A percentile compares a stretch with the other conserved stretches of the same genome.
These are phyloP conservation scores for Globisporangium orthogonon DNA, from an alignment of 352 stramenopile species.

Conservation along the genomic window DNA sequence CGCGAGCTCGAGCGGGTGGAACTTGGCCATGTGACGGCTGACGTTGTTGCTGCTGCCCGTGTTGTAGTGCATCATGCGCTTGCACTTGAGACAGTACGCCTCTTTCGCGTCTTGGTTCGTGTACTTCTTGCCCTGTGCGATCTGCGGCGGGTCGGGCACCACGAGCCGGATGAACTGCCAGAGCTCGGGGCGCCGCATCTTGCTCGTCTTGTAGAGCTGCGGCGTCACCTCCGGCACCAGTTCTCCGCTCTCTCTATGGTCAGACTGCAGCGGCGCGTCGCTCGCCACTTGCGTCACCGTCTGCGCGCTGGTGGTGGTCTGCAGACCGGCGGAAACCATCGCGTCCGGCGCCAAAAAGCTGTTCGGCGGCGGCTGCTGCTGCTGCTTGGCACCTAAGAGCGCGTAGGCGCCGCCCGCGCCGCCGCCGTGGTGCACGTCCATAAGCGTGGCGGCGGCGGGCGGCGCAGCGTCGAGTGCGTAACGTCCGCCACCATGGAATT, in stretches of 20 bases:
- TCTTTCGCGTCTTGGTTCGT: constrained; percentile 50
- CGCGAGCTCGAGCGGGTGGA: constrained; percentile 29
- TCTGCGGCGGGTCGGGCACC: constrained; percentile 34
- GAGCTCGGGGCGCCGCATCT: constrained; percentile 48
- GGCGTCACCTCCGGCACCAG: constrained; percentile 10
- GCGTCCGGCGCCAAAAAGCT: not conserved
- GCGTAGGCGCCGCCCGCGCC: not conserved
- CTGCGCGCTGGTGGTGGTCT: not conserved
- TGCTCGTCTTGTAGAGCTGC: constrained; percentile 49
- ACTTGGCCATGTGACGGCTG: constrained; percentile 50
- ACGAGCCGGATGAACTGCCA: constrained; percentile 53
- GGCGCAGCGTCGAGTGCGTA: constrained; percentile 8
- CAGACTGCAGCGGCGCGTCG: not conserved
- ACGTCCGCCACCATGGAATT: constrained; percentile 8
- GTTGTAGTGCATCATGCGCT: constrained; percentile 52
- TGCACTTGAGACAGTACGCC: constrained; percentile 49
- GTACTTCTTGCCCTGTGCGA: constrained; percentile 33
- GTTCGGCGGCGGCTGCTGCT: not conserved
- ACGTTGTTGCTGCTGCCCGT: constrained; percentile 52
- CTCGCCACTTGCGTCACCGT: not conserved
- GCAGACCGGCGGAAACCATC: not conserved
- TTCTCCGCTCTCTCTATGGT: constrained; percentile 6
- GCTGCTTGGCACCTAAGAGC: not conserved
- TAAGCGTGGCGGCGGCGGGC: constrained; percentile 3
- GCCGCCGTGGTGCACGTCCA: constrained; percentile 9